Base-by-base conservation (phyloP, 441 rosid genomes). In the Pelargonium australe region DNA sequence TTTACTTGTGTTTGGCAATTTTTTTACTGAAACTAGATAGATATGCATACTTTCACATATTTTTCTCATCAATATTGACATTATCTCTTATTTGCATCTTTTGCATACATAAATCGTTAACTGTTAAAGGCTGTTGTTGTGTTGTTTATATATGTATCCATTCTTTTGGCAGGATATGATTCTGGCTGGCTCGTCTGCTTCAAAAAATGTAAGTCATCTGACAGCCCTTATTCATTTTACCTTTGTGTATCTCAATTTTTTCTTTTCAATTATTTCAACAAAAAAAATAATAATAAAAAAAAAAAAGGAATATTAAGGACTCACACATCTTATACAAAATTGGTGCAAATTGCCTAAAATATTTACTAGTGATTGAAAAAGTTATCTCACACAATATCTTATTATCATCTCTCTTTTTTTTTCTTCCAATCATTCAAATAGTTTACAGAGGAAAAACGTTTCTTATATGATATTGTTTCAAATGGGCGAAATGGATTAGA, bases 401-500 rank as follows among this genome's bases (percentile, higher is more conserved):
- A 41, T 68, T 31, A 66, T 34, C 5, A 34, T 34, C 5, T 64
- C 28, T 28, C 3, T 5, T 28, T 28, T 51, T 31, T 45, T 28
- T 49, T n/a, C 20, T 73, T 65, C 43, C 66, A 55, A 19, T 71
- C 67, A 17, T 74, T 40, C 45, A 61, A 34, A 34, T 34, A 61
- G 96, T 78, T 75, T 68, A 70, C 77, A 31, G 74, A 45, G 67
- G 96, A 86, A 78, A 93, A 90, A 75, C 84, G 75, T 45, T 93
- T 88, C 84, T 80, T 94, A 78, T 91, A 89, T 82, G 98, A 94
- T 73, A 88, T 94, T 79, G 98, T 94, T 74, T 96, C 98, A 71
- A 94, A 94, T 81, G 98, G 98, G 72, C 87, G 92, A 73, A 94
- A 89, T 80, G 97, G 96, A 76, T 86, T 94, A 62, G 98, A 94